These are phyloP conservation scores for Roridomyces roridus DNA, from an alignment of 768 basidiomycete species.

Conservation along the genomic window DNA sequence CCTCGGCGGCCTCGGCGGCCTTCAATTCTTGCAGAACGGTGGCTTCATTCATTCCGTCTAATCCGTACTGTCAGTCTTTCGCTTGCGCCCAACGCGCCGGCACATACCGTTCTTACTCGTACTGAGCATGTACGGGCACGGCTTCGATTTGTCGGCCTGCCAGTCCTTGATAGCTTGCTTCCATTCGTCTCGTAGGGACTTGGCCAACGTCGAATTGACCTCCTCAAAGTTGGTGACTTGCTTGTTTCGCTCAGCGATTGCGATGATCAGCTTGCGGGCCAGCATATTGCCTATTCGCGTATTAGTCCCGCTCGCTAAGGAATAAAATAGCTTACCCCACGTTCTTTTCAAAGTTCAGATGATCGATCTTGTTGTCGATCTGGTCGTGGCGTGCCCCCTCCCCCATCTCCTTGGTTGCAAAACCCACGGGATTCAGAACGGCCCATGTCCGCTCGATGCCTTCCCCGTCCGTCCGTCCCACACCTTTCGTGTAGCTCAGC, in stretches of 20 bases:
- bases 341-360: constrained; percentile 15
- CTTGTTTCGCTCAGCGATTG: constrained; percentile 5
- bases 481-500: constrained; percentile 20
- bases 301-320: not conserved
- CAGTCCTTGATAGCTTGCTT: not conserved
- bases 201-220: not conserved
- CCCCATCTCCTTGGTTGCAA: constrained; percentile 37
- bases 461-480: constrained; percentile 19
- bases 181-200: not conserved
- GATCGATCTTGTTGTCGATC: constrained; percentile 25
- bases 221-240: not conserved
- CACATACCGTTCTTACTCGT: not conserved
- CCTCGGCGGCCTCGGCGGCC: not conserved
- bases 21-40: not conserved
- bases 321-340: not conserved
- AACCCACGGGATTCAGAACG: constrained; percentile 25
- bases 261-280: constrained; percentile 1
- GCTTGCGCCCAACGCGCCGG: too few relatives aligned
- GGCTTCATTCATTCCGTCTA: not conserved
- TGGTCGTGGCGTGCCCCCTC: constrained; percentile 27
- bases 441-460: constrained; percentile 35
- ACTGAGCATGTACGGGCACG: constrained; percentile 4
- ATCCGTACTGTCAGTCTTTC: too few relatives aligned
- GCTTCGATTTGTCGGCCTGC: not conserved
- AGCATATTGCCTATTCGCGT: not conserved